Evolutionary conservation across 2,329 filamentous ascomycete species (phyloP).

Genomic region (Colletotrichum shisoi): DNA sequence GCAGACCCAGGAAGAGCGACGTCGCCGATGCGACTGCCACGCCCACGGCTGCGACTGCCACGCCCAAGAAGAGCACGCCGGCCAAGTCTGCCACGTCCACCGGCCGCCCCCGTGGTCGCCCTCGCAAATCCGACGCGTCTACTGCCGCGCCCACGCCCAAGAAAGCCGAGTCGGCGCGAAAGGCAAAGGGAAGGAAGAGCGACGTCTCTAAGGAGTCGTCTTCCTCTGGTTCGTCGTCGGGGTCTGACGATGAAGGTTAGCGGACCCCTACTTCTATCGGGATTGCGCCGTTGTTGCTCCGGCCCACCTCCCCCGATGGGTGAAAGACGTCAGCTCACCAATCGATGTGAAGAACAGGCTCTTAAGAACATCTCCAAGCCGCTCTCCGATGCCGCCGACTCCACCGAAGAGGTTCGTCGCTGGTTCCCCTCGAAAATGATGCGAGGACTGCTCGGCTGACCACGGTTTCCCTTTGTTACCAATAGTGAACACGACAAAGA

Average conservation of each 20-base stretch:
- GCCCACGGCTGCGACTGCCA: constrained; percentile 13
- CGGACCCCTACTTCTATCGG: background rate
- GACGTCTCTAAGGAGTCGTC: constrained; percentile 21
- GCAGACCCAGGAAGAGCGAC: constrained; percentile 46
- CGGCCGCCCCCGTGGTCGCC: constrained; percentile 47
- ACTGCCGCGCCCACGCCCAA: constrained; percentile 43
- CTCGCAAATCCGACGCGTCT: constrained; percentile 45
- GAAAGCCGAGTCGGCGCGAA: constrained; percentile 42
- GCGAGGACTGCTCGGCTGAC: constrained; percentile 34
- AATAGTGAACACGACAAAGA: constrained; percentile 24
- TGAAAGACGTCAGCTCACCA: constrained; percentile 24
- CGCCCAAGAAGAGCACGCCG: constrained; percentile 34
- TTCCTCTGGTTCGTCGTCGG: constrained; percentile 16
- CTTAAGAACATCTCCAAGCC: constrained; percentile 18
- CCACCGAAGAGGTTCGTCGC: constrained; percentile 33
- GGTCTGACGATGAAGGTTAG: constrained; percentile 35
- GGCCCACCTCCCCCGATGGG: background rate
- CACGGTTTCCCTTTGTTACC: constrained; percentile 4
- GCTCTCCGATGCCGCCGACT: constrained; percentile 27
- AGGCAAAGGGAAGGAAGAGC: constrained; percentile 38
- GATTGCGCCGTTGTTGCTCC: background rate
- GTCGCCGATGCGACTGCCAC: constrained; percentile 18
- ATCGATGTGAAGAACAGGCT: constrained; percentile 15
- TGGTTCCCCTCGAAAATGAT: constrained; percentile 27
- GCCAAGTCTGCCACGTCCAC: constrained; percentile 22